Evolutionary conservation across 495 filamentous ascomycete species (phyloP), one percentile per base, ranked within the genome.

Genomic region (Annulohypoxylon maeteangense): DNA sequence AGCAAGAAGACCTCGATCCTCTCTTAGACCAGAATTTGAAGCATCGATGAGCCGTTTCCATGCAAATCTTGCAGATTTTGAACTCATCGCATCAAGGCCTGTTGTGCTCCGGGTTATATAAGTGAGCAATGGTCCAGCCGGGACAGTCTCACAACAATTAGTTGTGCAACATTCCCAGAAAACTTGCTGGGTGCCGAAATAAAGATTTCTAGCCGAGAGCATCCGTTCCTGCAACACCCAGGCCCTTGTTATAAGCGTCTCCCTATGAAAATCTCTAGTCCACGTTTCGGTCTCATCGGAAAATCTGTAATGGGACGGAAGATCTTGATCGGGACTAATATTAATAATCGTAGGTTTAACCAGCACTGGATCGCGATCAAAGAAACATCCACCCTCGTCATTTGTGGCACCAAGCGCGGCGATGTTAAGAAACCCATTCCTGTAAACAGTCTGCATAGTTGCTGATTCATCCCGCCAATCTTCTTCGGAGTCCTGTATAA

Each of bases 141-240:
- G 68, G 11, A 63, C 16, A 7, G 68, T 71, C 42, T 71, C 68
- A 25, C 57, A 66, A 23, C 47, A 62, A 18, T 61, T 44, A 7
- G 42, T 51, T 12, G 23, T 32, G 18, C 44, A 40, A 51, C 74
- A 76, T 14, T 74, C 74, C 74, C 67, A 76, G 16, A 71, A 70
- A 23, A 76, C 58, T 18, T 76, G 74, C 22, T 67, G 54, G 1
- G 63, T 59, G 3, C 72, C 72, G 16, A 76, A 75, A 22, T 74
- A 71, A 0, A 76, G 14, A 22, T 70, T 67, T 7, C 75, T 51
- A 16, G 67, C 40, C 2, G 75, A 56, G 8, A 76, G 64, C 0
- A 76, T 34, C 5, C 69, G 62, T 12, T 76, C 74, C 31, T 76
- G 74, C 3, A 76, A 34, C 0, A 74, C 71, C 74, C 71, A 76